Percentiles rank a stretch among this genome's conserved stretches.
phyloP scores from a whole-genome alignment of 2,329 filamentous ascomycete genomes.

The Pyrenophora teres region DNA sequence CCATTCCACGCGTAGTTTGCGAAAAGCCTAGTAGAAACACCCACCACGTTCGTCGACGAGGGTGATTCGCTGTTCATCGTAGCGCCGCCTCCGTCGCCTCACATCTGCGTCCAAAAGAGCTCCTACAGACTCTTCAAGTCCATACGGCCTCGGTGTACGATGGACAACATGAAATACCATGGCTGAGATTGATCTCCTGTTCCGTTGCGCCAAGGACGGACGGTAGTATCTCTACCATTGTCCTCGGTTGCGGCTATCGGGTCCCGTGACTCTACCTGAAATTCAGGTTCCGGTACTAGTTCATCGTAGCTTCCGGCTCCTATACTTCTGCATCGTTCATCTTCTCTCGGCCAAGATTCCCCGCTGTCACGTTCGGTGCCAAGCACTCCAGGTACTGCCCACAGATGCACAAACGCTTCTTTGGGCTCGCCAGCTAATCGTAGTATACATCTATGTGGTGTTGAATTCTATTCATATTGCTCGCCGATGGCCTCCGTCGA shows the following conservation, averaged over 20 bases:
- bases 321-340: background rate
- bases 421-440: background rate
- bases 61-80: too few species aligned
- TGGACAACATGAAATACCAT: background rate
- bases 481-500: background rate
- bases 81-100: too few species aligned
- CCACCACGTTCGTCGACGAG: too few species aligned
- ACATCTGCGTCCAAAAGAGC: too few species aligned
- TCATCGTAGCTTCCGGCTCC: too few species aligned
- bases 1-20: too few species aligned
- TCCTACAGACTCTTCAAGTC: background rate
- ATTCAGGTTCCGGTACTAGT: background rate
- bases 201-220: too few species aligned
- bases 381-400: background rate
- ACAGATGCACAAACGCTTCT: background rate
- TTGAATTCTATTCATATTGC: background rate
- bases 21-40: too few species aligned
- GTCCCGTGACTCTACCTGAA: constrained; percentile 2
- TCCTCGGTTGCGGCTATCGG: constrained; percentile 9
- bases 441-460: background rate
- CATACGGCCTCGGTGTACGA: background rate
- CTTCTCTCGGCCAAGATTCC: background rate
- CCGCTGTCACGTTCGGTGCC: background rate
- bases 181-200: too few species aligned
- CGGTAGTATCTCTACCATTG: background rate